Base-by-base conservation (phyloP, 495 filamentous ascomycete species). In the Chaetomium tenue region DNA sequence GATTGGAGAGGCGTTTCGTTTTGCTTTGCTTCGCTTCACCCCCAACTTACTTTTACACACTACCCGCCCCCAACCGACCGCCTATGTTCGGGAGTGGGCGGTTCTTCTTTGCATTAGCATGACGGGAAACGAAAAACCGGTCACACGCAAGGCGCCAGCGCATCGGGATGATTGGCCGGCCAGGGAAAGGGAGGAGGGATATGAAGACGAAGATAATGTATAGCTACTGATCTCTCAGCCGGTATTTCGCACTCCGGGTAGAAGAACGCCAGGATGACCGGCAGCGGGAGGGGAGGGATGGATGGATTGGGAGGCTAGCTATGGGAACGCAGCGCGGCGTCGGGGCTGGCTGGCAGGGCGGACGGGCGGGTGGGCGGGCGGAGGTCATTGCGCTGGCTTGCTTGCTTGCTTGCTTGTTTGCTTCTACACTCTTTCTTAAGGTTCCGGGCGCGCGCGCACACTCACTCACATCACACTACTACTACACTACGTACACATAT, bases 1-100 rank as follows among this genome's bases (percentile, higher is more conserved):
- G n/a, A n/a, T n/a, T 8, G 46, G 47, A 53, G 51, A 53, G 51
- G 51, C 51, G 51, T 53, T 30, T 16, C 51, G 23, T 15, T 53
- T n/a, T n/a, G 50, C 22, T 15, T 53, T 30, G 18, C 46, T 50
- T n/a, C 46, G 18, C 33, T 37, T 37, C 33, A 37, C 5, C 33
- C 28, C 28, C 6, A 3, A 37, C 33, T 37, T 37, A 20, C n/a
- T 23, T 23, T 6, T 15, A 23, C 46, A 20, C n/a, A 20, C 46
- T 15, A 20, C n/a, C 46, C 8, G n/a, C 46, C 20, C 16, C 46
- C 46, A 11, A 22, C 46, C n/a, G 20, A 50, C 46, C 46, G n/a
- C n/a, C 46, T n/a, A 18, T 47, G 2, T 50, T 50, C n/a, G 4
- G 44, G n/a, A 20, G 11, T n/a, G n/a, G 44, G 6, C 33, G 33